Evolutionary conservation across 441 rosid species (phyloP), one percentile per base, ranked within the genome.

Genomic region (Populus hybrid): DNA sequence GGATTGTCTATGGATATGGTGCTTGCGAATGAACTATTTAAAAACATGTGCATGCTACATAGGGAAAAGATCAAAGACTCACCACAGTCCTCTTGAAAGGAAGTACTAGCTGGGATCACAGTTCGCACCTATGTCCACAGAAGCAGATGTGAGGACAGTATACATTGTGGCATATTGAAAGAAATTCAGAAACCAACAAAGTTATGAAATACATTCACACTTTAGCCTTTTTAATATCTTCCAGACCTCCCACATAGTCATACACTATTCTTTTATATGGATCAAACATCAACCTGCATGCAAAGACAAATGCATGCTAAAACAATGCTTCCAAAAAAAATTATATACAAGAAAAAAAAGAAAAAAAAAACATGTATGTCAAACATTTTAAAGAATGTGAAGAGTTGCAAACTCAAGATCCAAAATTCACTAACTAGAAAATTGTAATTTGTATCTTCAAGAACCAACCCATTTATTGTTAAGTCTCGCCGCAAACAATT

Each of bases 81-180:
- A 91, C 98, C 98, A 80, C 92, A 90, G 82, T 95, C 99, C 63
- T 94, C 94, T 82, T 84, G 90, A 82, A 95, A 95, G 53, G 98
- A 95, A 26, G 83, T 80, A 59, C 81, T 82, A 12, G 98, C 93
- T 69, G 95, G 94, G 76, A 87, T 82, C 73, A 94, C 87, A 80
- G 97, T 93, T 64, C 86, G 90, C 79, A 95, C 93, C 98, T 95
- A 84, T 24, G 67, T 65, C 72, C 80, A 72, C 26, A 68, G 40
- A 66, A 24, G 63, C 61, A 53, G 79, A 72, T 71, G 40, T 83
- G 50, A 85, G 86, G 80, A 76, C 67, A 80, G 75, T 46, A 23
- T 46, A 74, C 10, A 36, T 77, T 16, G 69, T 30, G 68, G 26
- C 53, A 63, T 30, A 10, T 66, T 70, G 67, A 75, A 82, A 65